Conservation (phyloP, 495 filamentous ascomycete genomes). For the Pseudoneurospora amorphoporcata region DNA sequence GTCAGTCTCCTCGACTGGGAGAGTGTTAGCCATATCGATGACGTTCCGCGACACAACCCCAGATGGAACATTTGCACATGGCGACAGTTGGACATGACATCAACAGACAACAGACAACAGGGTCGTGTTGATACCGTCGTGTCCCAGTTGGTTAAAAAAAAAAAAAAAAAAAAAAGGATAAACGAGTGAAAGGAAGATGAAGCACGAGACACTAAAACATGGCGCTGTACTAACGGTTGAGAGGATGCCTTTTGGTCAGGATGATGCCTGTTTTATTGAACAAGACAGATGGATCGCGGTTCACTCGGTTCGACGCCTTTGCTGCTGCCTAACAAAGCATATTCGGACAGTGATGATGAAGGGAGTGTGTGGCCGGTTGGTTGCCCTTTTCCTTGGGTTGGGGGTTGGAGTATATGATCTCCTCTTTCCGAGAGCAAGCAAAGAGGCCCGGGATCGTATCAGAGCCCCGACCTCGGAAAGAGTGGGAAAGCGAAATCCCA, state of each 20-base stretch:
- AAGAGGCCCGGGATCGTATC: background rate
- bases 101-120: background rate
- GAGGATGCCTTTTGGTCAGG: background rate
- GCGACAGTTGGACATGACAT: background rate
- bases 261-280: background rate
- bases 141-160: background rate
- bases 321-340: background rate
- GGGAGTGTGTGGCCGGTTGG: background rate
- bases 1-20: background rate
- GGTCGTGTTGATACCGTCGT: background rate
- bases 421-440: background rate
- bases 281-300: background rate
- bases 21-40: background rate
- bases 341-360: background rate
- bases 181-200: background rate
- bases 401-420: background rate
- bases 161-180: background rate
- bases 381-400: background rate
- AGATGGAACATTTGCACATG: background rate
- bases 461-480: background rate
- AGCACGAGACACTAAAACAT: background rate
- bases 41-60: background rate
- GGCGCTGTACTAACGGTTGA: background rate
- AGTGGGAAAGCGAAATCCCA: background rate
- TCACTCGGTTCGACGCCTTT: background rate